Evolutionary conservation across 2,329 filamentous ascomycete species (phyloP), one percentile per base, ranked within the genome.

Genomic region (Aspergillus calidoustus): DNA sequence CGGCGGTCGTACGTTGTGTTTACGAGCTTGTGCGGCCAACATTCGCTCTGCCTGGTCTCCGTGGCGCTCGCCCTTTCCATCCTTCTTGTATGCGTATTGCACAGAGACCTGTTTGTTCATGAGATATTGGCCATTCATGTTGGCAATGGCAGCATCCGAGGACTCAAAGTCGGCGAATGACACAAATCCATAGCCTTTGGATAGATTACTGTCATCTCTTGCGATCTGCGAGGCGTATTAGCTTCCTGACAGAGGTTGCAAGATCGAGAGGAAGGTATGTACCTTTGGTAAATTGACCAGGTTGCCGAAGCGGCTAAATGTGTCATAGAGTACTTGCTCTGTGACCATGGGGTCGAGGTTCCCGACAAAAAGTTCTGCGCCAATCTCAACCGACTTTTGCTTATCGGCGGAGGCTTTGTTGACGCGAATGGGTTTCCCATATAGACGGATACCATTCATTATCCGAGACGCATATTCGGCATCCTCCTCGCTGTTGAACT

Each of bases 21-120:
- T 94, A 80, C 94, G 94, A 60, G 93, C 95, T 79, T 97, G 91
- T 30, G 91, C 89, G 31, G 95, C 95, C 51, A 99, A 86, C 82
- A 92, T 91, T 72, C 95, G 86, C 80, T 99, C 95, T 31, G 95
- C 95, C 70, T 93, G 87, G 76, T 99, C 95, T 71, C 95, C 95
- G 75, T 99, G 95, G 61, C 95, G 85, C 80, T 98, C 94, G 70
- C 94, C 94, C 81, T 97, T 97, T 69, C 95, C 95, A 73, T 99
- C 95, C 80, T 98, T 98, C 84, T 99, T 99, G 86, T 97, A 98
- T 44, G 95, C 95, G 77, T 98, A 99, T 79, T 98, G 94, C 49
- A 99, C 95, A 3, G 91, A 91, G 70, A 98, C 90, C 77, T 97
- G 91, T 81, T 97, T 97, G 83, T 95, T 97, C 84, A 96, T 93